Conservation (phyloP, 2,329 filamentous ascomycete genomes). For the Monosporascus sp. region DNA sequence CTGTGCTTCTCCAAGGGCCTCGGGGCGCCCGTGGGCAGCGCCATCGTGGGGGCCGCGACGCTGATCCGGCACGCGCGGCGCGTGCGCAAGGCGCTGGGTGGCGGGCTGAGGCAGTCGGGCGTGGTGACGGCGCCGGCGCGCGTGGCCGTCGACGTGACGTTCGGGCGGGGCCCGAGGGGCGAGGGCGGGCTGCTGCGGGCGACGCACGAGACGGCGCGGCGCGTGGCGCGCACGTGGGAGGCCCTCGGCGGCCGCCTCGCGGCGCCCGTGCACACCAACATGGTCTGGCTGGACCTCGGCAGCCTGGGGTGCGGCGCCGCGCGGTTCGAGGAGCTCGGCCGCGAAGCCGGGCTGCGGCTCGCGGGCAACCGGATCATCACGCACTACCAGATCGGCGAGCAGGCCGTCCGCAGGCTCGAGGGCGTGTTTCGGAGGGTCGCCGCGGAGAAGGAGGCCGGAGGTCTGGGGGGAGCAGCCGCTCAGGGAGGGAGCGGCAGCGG, state of each 20-base stretch:
- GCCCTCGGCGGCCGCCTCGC: constrained; percentile 54
- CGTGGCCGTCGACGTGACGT: constrained; percentile 75
- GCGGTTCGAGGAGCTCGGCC: constrained; percentile 21
- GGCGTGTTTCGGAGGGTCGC: constrained; percentile 36
- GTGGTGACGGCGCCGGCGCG: constrained; percentile 70
- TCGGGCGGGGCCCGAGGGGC: constrained; percentile 46
- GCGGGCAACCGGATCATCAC: constrained; percentile 25
- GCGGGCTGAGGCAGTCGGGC: constrained; percentile 71
- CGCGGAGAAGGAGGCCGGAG: constrained; percentile 29
- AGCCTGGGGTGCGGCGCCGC: constrained; percentile 16
- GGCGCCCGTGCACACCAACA: constrained; percentile 64
- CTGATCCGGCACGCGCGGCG: constrained; percentile 66
- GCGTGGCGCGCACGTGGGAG: constrained; percentile 59
- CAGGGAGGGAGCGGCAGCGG: constrained; percentile 4
- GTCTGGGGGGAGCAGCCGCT: background rate
- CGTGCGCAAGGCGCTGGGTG: constrained; percentile 76
- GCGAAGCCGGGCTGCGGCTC: constrained; percentile 21
- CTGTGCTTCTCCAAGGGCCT: constrained; percentile 50
- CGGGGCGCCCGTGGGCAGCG: constrained; percentile 46
- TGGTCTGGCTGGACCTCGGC: constrained; percentile 62
- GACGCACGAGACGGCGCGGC: constrained; percentile 55
- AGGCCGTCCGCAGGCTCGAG: constrained; percentile 45
- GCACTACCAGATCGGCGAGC: constrained; percentile 49
- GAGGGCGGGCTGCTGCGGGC: constrained; percentile 37
- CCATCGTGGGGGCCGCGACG: constrained; percentile 38